Base-by-base conservation (phyloP, 2,329 filamentous ascomycete genomes). In the Macrophomina tecta region DNA sequence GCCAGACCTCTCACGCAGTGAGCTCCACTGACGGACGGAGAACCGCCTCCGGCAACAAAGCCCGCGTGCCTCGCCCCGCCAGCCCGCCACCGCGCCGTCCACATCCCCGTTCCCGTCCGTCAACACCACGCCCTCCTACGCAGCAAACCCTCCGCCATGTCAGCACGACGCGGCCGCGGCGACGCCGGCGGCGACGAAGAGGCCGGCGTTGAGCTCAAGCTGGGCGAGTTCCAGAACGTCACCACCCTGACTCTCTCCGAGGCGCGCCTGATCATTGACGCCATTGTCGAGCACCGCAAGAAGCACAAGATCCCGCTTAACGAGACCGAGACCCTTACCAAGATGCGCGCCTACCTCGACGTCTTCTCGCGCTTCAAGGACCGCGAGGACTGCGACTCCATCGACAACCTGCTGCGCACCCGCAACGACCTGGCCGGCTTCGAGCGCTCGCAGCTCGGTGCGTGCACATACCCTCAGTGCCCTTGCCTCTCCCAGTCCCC, bases 311-410 rank as follows among this genome's bases (percentile, higher is more conserved):
- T 61, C 23, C 45, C 46, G 34, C 55, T 66, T 46, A 66, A 66
- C 65, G 65, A 66, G 66, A 64, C 66, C 49, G 66, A 67, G 75
- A 93, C 94, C 79, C 86, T 97, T 66, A 89, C 88, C 69, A 94
- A 97, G 79, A 97, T 94, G 32, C 86, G 93, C 71, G 92, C 94
- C 76, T 98, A 99, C 81, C 88, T 98, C 64, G 93, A 97, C 74
- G 89, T 93, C 69, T 99, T 99, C 81, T 91, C 94, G 18, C 91
- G 95, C 42, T 98, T 98, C 86, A 97, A 97, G 82, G 90, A 94
- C 74, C 93, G 94, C 78, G 92, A 97, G 79, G 95, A 95, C 72
- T 91, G 97, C 75, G 92, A 97, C 81, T 92, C 93, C n/a, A 93
- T 98, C 38, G 93, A 97, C 80, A 89, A 92, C 68, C 83, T 97